Evolutionary conservation across 2,329 filamentous ascomycete genomes (phyloP).

Genomic region (Clonostachys byssicola): DNA sequence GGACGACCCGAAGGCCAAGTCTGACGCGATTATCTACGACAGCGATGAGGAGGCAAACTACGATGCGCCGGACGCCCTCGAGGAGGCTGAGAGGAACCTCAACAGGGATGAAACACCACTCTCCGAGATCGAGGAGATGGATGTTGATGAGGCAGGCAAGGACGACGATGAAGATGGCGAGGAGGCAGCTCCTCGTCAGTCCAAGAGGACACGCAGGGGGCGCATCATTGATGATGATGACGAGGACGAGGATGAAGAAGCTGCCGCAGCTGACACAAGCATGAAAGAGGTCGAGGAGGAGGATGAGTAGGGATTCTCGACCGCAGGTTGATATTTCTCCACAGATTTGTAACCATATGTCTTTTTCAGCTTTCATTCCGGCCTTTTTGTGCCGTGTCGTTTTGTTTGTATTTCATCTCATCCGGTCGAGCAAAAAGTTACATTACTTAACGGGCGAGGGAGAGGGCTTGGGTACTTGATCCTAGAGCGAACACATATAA

Average conservation of each 20-base stretch:
- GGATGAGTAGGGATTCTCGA: slow-evolving; percentile 15
- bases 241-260: slow-evolving; percentile 45
- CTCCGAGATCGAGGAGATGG: slow-evolving; percentile 40
- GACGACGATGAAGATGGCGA: slow-evolving; percentile 41
- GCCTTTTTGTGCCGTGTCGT: no score
- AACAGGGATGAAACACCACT: slow-evolving; percentile 26
- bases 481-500: no score
- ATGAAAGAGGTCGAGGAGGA: slow-evolving; percentile 31
- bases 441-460: no score
- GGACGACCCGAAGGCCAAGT: slow-evolving; percentile 70
- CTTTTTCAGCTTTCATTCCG: no score
- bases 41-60: slow-evolving; percentile 53
- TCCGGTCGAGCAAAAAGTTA: no score
- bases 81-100: slow-evolving; percentile 36
- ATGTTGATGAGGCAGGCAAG: slow-evolving; percentile 38
- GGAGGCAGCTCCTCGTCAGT: slow-evolving; percentile 34
- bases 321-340: neutral
- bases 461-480: no score
- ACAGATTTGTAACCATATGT: no score
- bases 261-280: slow-evolving; percentile 25
- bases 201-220: slow-evolving; percentile 43
- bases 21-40: slow-evolving; percentile 76
- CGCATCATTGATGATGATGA: slow-evolving; percentile 45
- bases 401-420: no score
- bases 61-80: slow-evolving; percentile 28